phyloP scores from a whole-genome alignment of 2,329 filamentous ascomycete species.

The Penicillium sp. region DNA sequence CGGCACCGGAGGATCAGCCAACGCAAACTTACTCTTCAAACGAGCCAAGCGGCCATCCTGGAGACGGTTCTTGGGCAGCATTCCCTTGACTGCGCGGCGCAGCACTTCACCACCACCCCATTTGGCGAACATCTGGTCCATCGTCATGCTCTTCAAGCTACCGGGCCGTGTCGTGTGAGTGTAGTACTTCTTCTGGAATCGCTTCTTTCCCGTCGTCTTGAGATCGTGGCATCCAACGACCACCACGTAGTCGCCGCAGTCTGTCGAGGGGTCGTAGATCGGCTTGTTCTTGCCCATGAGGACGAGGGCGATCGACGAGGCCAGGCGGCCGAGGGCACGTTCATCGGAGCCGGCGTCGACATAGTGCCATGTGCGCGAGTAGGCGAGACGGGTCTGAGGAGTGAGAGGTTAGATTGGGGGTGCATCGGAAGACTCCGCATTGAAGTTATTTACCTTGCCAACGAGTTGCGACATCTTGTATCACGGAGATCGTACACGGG shows the following conservation, averaged over 20 bases:
- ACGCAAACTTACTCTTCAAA: conserved; percentile 66
- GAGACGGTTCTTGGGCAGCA: conserved; percentile 96
- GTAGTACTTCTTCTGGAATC: conserved; percentile 93
- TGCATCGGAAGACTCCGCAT: conserved; percentile 10
- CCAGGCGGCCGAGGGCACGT: conserved; percentile 85
- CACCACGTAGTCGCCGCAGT: conserved; percentile 99
- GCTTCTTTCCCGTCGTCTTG: conserved; percentile 88
- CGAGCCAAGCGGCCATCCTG: conserved; percentile 83
- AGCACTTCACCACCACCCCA: conserved; percentile 91
- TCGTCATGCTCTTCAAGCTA: conserved; percentile 81
- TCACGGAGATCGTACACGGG: not conserved
- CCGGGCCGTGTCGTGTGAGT: conserved; percentile 90
- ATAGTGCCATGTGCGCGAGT: conserved; percentile 95
- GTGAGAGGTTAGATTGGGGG: conserved; percentile 4
- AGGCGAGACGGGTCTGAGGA: conserved; percentile 85
- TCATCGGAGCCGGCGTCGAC: conserved; percentile 69
- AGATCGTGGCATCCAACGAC: conserved; percentile 86
- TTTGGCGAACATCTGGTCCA: conserved; percentile 94
- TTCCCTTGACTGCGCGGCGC: conserved; percentile 88
- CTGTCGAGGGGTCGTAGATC: conserved; percentile 93
- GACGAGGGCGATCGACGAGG: conserved; percentile 79
- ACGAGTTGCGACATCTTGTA: conserved; percentile 47
- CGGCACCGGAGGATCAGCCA: not conserved
- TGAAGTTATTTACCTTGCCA: conserved; percentile 41
- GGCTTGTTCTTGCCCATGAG: conserved; percentile 99